A percentile compares a stretch with the other conserved stretches of the same genome.
Evolutionary conservation across 1,284 basidiomycete genomes (phyloP).

Genomic region (Inonotus obliquus): DNA sequence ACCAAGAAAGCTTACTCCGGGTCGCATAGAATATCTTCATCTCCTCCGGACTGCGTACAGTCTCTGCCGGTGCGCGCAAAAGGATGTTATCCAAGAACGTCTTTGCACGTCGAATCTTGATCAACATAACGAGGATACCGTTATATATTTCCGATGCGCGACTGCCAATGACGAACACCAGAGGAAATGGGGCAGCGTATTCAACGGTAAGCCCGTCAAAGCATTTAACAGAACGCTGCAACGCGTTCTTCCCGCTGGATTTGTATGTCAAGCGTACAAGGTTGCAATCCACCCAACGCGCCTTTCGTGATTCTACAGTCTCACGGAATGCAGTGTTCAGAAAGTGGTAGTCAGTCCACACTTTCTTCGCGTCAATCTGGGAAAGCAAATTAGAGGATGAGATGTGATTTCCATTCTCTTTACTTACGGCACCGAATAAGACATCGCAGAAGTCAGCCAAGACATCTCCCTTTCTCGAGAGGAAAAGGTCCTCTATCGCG

Average conservation of each 20-base stretch:
- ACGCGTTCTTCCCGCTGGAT: conserved; percentile 38
- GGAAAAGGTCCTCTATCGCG: conserved; percentile 67
- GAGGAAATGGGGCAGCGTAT: conserved; percentile 77
- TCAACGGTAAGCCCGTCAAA: conserved; percentile 68
- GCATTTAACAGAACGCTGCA: conserved; percentile 49
- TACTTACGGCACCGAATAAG: conserved; percentile 64
- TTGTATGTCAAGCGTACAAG: conserved; percentile 72
- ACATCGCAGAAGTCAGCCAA: conserved; percentile 69
- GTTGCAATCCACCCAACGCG: conserved; percentile 61
- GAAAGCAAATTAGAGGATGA: not conserved
- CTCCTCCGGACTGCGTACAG: conserved; percentile 35
- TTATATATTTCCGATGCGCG: conserved; percentile 56
- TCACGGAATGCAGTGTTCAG: conserved; percentile 76
- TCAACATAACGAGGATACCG: conserved; percentile 70
- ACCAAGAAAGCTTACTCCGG: conserved; percentile 74
- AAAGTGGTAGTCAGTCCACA: conserved; percentile 82
- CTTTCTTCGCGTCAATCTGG: conserved; percentile 66
- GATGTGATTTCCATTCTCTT: not conserved
- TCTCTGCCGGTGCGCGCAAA: conserved; percentile 40
- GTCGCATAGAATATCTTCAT: conserved; percentile 69
- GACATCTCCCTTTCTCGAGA: conserved; percentile 69
- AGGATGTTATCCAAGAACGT: conserved; percentile 63
- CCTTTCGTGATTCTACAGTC: conserved; percentile 45
- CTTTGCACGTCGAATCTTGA: conserved; percentile 74
- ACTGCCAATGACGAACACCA: conserved; percentile 74